phyloP scores from a whole-genome alignment of 2,329 filamentous ascomycete genomes.

The Zymoseptoria pseudotritici region DNA sequence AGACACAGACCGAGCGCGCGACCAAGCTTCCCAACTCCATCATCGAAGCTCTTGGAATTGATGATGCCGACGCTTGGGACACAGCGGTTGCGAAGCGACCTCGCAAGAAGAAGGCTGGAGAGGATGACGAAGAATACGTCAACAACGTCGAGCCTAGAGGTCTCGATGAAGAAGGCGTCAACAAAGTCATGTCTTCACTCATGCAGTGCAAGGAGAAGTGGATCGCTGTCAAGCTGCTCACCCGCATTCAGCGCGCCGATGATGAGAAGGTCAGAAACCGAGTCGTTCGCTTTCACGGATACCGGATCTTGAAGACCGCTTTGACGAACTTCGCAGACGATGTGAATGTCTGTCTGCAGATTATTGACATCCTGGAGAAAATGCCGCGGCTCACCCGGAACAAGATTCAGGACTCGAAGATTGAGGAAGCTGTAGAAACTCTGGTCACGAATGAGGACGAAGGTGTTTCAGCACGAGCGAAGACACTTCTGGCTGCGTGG shows the following conservation, averaged over 20 bases:
- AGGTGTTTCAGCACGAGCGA: constrained; percentile 64
- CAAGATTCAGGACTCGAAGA: constrained; percentile 94
- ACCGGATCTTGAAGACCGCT: constrained; percentile 85
- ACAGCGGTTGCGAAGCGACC: constrained; percentile 82
- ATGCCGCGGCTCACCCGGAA: constrained; percentile 89
- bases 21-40: constrained; percentile 85
- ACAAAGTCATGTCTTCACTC: constrained; percentile 90
- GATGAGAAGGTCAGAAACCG: constrained; percentile 81
- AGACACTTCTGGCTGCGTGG: constrained; percentile 72
- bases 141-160: constrained; percentile 75
- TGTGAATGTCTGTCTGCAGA: constrained; percentile 78
- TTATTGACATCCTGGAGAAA: constrained; percentile 79
- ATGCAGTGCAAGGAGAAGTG: constrained; percentile 99
- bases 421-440: constrained; percentile 70
- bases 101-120: constrained; percentile 81
- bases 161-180: constrained; percentile 74
- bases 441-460: constrained; percentile 58
- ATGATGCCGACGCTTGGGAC: constrained; percentile 87
- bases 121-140: constrained; percentile 93
- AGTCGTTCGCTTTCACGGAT: constrained; percentile 94
- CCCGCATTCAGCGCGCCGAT: constrained; percentile 77
- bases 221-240: constrained; percentile 92
- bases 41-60: constrained; percentile 92
- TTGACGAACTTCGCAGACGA: constrained; percentile 83
- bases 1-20: constrained; percentile 91